Conservation (phyloP, 2,329 filamentous ascomycete species). For the Penicillium sp. region DNA sequence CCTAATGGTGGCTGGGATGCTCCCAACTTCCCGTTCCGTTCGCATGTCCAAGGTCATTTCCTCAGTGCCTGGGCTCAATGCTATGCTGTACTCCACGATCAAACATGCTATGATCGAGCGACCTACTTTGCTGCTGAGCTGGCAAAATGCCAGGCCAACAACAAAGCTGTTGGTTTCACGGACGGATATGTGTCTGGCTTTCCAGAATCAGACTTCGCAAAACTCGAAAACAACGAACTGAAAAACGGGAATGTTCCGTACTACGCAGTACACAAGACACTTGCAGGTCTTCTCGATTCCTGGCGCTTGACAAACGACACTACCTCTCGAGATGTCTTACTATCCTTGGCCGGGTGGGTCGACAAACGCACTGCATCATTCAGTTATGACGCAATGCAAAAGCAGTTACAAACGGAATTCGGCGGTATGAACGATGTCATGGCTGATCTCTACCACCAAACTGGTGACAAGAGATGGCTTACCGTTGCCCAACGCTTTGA, state of each 20-base stretch:
- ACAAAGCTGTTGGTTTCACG: neutral
- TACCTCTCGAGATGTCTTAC: neutral
- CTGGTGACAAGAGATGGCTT: constrained; percentile 49
- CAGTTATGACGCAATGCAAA: neutral
- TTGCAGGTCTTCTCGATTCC: neutral
- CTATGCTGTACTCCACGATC: constrained; percentile 46
- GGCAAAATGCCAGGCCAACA: neutral
- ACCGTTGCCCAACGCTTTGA: constrained; percentile 51
- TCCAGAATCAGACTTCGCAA: neutral
- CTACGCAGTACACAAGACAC: neutral
- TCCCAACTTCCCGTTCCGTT: constrained; percentile 54
- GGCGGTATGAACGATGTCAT: neutral
- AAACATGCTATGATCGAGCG: constrained; percentile 48
- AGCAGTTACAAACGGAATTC: neutral
- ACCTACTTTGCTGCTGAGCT: constrained; percentile 41
- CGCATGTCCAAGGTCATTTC: constrained; percentile 53
- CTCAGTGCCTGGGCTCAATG: constrained; percentile 53
- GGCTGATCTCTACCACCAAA: constrained; percentile 44
- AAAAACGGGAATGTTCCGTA: neutral
- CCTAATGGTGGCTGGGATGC: constrained; percentile 55
- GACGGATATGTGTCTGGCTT: neutral
- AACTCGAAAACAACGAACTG: neutral
- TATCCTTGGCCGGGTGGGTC: neutral
- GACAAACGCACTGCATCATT: neutral
- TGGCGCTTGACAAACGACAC: neutral